These are phyloP conservation scores for Chaetothyriales sp. DNA, from an alignment of 2,329 filamentous ascomycete genomes.

Conservation along the genomic window DNA sequence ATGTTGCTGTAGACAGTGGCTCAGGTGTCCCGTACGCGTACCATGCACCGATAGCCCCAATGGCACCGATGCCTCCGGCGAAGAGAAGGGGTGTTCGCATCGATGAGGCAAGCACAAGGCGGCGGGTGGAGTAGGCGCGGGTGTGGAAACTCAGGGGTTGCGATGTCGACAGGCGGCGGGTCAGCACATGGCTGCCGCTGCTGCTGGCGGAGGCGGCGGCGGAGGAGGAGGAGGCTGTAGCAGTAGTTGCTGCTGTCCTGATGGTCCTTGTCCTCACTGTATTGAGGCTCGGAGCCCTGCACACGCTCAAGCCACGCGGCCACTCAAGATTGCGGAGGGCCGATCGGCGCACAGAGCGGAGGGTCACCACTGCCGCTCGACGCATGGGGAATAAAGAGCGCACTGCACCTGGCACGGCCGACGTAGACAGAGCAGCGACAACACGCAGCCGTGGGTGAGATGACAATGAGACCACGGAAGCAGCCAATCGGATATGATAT, in stretches of 20 bases:
- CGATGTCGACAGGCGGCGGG: neutral
- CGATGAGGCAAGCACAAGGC: conserved; percentile 27
- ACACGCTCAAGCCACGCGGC: neutral
- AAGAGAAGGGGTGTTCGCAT: conserved; percentile 36
- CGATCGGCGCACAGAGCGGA: conserved; percentile 33
- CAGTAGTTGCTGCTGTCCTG: neutral
- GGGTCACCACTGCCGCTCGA: conserved; percentile 31
- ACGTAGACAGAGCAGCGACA: conserved; percentile 1
- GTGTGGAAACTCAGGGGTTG: neutral
- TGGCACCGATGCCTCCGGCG: conserved; percentile 31
- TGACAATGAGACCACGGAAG: neutral
- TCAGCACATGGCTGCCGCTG: conserved; percentile 14
- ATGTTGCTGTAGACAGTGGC: conserved; percentile 21
- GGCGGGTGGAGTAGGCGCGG: conserved; percentile 19
- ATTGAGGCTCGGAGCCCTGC: conserved; percentile 4
- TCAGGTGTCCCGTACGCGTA: conserved; percentile 30
- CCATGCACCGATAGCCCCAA: conserved; percentile 35
- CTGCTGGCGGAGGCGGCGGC: conserved; percentile 14
- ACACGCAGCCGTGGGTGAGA: neutral
- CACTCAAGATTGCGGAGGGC: conserved; percentile 27
- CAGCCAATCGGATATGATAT: neutral
- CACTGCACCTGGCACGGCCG: neutral
- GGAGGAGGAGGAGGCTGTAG: no score
- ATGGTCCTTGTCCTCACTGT: neutral
- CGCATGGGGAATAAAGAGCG: conserved; percentile 26